Evolutionary conservation across 2,329 filamentous ascomycete species (phyloP).

Genomic region (Clathrospora elynae): DNA sequence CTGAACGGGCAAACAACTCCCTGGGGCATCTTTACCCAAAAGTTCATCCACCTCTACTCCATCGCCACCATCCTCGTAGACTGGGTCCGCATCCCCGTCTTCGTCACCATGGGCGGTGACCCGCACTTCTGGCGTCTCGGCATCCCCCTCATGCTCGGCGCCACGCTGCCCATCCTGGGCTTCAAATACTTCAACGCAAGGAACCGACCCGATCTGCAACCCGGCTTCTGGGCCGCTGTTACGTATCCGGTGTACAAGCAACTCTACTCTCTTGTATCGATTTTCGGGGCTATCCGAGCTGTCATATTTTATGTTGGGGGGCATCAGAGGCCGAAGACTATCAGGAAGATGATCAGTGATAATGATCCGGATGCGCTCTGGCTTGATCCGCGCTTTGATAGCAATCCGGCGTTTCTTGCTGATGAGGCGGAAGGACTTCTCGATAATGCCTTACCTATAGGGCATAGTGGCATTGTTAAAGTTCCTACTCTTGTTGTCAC

Average conservation of each 20-base stretch:
- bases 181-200: slow-evolving; percentile 22
- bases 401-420: slow-evolving; percentile 20
- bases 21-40: slow-evolving; percentile 23
- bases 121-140: slow-evolving; percentile 18
- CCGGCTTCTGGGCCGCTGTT: slow-evolving; percentile 19
- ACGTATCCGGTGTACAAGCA: slow-evolving; percentile 24
- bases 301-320: slow-evolving; percentile 20
- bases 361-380: slow-evolving; percentile 20
- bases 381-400: slow-evolving; percentile 22
- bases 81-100: slow-evolving; percentile 21
- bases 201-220: slow-evolving; percentile 19
- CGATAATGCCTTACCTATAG: too few relatives aligned
- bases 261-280: slow-evolving; percentile 19
- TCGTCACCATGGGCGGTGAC: slow-evolving; percentile 21
- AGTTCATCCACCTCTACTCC: slow-evolving; percentile 21
- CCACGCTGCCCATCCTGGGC: slow-evolving; percentile 14
- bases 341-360: slow-evolving; percentile 22
- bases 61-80: slow-evolving; percentile 24
- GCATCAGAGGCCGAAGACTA: slow-evolving; percentile 18
- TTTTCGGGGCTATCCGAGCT: slow-evolving; percentile 19
- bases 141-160: slow-evolving; percentile 17
- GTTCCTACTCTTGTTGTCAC: too few relatives aligned
- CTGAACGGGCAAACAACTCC: slow-evolving; percentile 14
- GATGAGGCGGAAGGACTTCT: slow-evolving; percentile 15
- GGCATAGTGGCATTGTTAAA: too few relatives aligned